Conservation (phyloP, 306 rosid genomes). For the Astragalus glycyphyllos region DNA sequence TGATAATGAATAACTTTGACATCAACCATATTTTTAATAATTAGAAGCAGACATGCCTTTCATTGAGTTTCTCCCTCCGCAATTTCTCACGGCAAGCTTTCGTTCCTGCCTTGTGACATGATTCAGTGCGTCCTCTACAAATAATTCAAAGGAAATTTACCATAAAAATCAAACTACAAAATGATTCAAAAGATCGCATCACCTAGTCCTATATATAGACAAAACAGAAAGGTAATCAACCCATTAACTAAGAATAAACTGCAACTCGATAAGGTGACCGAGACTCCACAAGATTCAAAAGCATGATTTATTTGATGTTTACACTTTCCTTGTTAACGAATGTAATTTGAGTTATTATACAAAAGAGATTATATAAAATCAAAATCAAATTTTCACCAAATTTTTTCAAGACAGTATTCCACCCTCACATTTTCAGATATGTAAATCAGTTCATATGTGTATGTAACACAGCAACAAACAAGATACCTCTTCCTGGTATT, state of each 20-base stretch:
- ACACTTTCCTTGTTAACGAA: not conserved
- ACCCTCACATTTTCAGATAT: not conserved
- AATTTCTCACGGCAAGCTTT: constrained; percentile 91
- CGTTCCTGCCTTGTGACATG: constrained; percentile 61
- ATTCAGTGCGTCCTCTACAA: constrained; percentile 62
- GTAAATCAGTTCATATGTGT: constrained; percentile 20
- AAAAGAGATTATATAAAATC: constrained; percentile 10
- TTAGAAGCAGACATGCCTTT: constrained; percentile 60
- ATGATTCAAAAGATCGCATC: constrained; percentile 17
- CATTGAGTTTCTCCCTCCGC: constrained; percentile 89
- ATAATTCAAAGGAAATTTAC: constrained; percentile 24
- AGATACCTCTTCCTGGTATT: constrained; percentile 70
- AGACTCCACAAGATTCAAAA: constrained; percentile 7
- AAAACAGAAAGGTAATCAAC: constrained; percentile 9
- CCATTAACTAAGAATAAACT: constrained; percentile 3
- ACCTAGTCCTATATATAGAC: not conserved
- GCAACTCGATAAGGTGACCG: not conserved
- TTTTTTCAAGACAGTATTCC: constrained; percentile 2
- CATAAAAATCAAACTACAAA: constrained; percentile 13
- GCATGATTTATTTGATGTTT: constrained; percentile 3
- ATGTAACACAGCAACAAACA: not conserved
- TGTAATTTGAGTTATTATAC: constrained; percentile 7
- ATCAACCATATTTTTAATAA: constrained; percentile 19
- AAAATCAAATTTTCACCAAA: constrained; percentile 4
- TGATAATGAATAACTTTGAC: constrained; percentile 2